Evolutionary conservation across 495 filamentous ascomycete genomes (phyloP).

Genomic region (Friedmanniomyces simplex): DNA sequence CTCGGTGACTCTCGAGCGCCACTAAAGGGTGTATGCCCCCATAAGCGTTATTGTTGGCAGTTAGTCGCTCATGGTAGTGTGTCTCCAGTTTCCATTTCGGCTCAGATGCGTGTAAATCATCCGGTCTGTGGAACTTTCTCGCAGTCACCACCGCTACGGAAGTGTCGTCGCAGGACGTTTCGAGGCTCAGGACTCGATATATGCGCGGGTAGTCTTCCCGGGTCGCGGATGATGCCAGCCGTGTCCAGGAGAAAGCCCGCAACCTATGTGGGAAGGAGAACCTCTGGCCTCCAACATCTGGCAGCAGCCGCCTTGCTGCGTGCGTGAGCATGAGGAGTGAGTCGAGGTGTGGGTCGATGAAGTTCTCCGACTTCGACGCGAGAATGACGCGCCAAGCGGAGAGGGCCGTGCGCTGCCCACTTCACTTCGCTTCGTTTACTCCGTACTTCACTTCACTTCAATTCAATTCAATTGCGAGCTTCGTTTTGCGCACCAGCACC

Average conservation of each 20-base stretch:
- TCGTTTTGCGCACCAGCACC: too few species aligned
- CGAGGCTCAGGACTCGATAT: slow-evolving; percentile 58
- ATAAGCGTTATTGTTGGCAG: slow-evolving; percentile 59
- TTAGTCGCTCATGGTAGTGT: slow-evolving; percentile 73
- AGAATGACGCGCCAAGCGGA: neutral
- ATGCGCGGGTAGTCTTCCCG: neutral
- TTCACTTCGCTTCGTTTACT: too few species aligned
- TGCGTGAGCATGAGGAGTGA: neutral
- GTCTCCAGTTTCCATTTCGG: slow-evolving; percentile 28
- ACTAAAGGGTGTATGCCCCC: slow-evolving; percentile 68
- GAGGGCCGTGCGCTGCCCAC: neutral
- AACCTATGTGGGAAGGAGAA: too few species aligned
- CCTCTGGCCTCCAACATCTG: neutral
- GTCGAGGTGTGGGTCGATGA: neutral
- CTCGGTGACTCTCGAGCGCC: slow-evolving; percentile 62
- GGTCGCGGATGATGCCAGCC: neutral
- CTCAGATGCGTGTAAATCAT: neutral
- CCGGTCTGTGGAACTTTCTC: neutral
- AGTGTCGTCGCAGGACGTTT: slow-evolving; percentile 96
- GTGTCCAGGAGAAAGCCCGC: too few species aligned
- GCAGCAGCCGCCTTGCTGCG: neutral
- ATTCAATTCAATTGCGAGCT: too few species aligned
- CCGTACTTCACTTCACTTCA: too few species aligned
- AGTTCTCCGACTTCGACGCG: neutral
- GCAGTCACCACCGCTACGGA: slow-evolving; percentile 67